phyloP scores from a whole-genome alignment of 179 eudicot species.

The Nepenthes alata region DNA sequence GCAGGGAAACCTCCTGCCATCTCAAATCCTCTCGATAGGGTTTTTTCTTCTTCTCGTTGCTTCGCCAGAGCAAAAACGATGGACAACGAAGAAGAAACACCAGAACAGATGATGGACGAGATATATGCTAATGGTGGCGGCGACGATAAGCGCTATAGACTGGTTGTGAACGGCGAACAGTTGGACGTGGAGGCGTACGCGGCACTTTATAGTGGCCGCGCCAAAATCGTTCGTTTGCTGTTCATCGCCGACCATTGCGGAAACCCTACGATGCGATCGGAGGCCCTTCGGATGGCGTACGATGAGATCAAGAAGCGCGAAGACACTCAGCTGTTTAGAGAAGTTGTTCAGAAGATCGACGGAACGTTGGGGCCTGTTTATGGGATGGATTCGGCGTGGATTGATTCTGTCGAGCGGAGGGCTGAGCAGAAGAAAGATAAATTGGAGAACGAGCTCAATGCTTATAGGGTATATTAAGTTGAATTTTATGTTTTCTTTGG shows the following conservation, averaged over 20 bases:
- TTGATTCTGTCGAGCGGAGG: constrained; percentile 51
- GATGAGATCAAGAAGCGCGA: constrained; percentile 88
- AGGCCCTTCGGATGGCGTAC: constrained; percentile 80
- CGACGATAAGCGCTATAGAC: constrained; percentile 26
- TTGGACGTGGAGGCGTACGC: constrained; percentile 87
- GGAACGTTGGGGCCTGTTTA: constrained; percentile 47
- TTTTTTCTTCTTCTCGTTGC: no score
- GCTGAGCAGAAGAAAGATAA: constrained; percentile 68
- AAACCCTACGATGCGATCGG: constrained; percentile 44
- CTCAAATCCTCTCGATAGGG: no score
- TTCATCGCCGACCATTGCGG: constrained; percentile 65
- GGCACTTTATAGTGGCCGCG: constrained; percentile 62
- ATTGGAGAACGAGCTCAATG: constrained; percentile 83
- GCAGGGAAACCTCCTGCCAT: no score
- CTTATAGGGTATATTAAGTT: constrained; percentile 42
- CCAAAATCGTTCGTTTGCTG: constrained; percentile 58
- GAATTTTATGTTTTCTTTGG: no score
- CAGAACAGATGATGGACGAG: constrained; percentile 49
- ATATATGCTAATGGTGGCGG: constrained; percentile 45
- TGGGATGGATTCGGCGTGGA: constrained; percentile 44
- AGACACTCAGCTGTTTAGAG: constrained; percentile 56
- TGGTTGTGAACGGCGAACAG: constrained; percentile 64
- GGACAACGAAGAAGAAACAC: constrained; percentile 49
- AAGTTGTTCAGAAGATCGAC: constrained; percentile 49
- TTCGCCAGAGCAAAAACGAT: constrained; percentile 12